Evolutionary conservation across 495 filamentous ascomycete genomes (phyloP).

Genomic region (Penicillium chermesinum): DNA sequence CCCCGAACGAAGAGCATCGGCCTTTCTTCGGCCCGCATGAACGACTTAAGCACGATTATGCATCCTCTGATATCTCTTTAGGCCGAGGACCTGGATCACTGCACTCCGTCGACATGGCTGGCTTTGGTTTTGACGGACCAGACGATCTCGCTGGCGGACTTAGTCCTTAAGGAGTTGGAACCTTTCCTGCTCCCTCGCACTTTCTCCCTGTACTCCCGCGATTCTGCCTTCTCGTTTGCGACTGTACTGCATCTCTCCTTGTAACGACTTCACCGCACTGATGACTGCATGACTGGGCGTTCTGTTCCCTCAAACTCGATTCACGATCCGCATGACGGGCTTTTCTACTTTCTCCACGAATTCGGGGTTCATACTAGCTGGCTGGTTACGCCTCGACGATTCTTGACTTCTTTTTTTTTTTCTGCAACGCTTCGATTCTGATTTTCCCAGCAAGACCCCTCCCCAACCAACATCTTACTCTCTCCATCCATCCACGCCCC

Average conservation of each 20-base stretch:
- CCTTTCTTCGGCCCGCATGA: conserved; percentile 47
- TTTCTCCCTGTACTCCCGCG: conserved; percentile 8
- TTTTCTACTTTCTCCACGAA: conserved; percentile 9
- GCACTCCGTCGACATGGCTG: conserved; percentile 47
- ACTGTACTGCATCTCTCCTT: conserved; percentile 35
- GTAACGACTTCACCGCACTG: conserved; percentile 44
- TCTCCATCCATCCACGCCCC: neutral
- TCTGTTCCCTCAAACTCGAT: conserved; percentile 24
- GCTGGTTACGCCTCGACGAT: conserved; percentile 33
- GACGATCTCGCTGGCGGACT: conserved; percentile 37
- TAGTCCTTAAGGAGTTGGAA: conserved; percentile 32
- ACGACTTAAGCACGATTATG: conserved; percentile 47
- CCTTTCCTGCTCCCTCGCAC: conserved; percentile 6
- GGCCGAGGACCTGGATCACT: conserved; percentile 43
- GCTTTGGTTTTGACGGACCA: conserved; percentile 38
- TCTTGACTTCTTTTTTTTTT: conserved; percentile 12
- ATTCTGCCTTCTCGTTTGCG: conserved; percentile 28
- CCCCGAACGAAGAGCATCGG: conserved; percentile 45
- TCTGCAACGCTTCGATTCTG: neutral
- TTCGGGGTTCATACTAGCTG: conserved; percentile 33
- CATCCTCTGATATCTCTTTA: conserved; percentile 44
- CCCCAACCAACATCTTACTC: neutral
- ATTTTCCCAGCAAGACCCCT: neutral
- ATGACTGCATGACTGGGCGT: conserved; percentile 49
- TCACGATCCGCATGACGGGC: conserved; percentile 23